Base-by-base conservation (phyloP, 2,329 filamentous ascomycete genomes). In the Corinectria fuckeliana region DNA sequence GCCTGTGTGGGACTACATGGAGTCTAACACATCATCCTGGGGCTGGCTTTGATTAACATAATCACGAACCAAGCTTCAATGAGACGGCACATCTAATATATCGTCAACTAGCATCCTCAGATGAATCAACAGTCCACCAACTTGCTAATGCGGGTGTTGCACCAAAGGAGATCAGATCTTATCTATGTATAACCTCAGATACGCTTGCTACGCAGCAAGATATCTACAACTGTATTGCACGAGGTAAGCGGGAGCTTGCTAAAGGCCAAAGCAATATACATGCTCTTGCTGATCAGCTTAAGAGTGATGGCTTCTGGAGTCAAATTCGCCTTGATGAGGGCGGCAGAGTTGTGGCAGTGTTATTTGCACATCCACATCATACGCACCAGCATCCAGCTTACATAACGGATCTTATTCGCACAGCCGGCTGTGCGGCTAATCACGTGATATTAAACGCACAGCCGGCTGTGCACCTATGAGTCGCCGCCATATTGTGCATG, bases 171-270 rank as follows among this genome's bases (percentile, higher is more conserved):
- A 65, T 68, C 26, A 26, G 30, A 16, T 60, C 55, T 5, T 63
- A 64, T 56, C 14, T 63, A 11, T 34, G 32, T 11, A 16, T 58
- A 13, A 16, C 62, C 26, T 45, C 30, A 16, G 47, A 62, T 25
- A 54, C 57, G 2, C 11, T 66, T 18, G 48, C 53, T 36, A 67
- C 58, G 18, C 38, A 67, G 48, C 41, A 65, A 59, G 60, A 69
- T 66, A 63, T 70, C 16, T 69, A 67, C 34, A 69, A 69, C 32
- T 34, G 41, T 2, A 68, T 68, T 61, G 47, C 47, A 20, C 21
- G 64, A 4, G 23, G n/a, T 9, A 61, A 56, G 39, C 38, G 39
- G 51, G 53, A 60, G 9, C 50, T 69, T 50, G 32, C 28, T 13
- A 61, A 70, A 28, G 23, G 25, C 25, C 25, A 26, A 8, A 26